Percentiles rank a stretch among this genome's conserved stretches.
These are phyloP conservation scores for Dalbergia oliveri DNA, from an alignment of 306 rosid species.

Conservation along the genomic window DNA sequence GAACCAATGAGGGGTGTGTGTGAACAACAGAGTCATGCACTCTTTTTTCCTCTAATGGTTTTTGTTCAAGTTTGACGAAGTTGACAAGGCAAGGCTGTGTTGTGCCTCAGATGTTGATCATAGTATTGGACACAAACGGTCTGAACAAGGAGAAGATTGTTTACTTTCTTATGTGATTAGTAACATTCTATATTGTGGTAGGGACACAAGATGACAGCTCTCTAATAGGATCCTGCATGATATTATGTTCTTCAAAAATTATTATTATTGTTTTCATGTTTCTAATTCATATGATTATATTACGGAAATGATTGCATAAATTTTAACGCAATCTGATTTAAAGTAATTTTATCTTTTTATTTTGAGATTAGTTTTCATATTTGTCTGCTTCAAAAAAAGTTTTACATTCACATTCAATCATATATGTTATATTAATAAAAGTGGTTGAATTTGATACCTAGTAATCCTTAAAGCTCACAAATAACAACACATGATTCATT, in stretches of 20 bases:
- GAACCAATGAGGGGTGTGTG: constrained; percentile 19
- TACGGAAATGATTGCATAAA: too few relatives aligned
- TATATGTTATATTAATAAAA: too few relatives aligned
- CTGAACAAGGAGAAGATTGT: constrained; percentile 42
- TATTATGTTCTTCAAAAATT: background rate
- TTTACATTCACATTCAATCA: too few relatives aligned
- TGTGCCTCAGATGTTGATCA: constrained; percentile 1
- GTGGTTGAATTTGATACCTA: too few relatives aligned
- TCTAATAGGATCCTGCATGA: constrained; percentile 20
- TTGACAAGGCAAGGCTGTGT: constrained; percentile 51
- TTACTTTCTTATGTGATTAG: constrained; percentile 36
- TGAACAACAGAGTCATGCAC: constrained; percentile 28
- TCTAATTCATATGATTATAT: background rate
- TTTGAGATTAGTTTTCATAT: too few relatives aligned
- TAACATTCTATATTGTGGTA: constrained; percentile 1
- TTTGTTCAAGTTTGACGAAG: constrained; percentile 49
- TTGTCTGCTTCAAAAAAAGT: too few relatives aligned
- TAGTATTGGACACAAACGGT: constrained; percentile 44
- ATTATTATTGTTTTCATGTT: background rate
- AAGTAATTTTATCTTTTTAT: too few relatives aligned
- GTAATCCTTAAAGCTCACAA: too few relatives aligned
- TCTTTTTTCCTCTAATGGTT: constrained; percentile 13
- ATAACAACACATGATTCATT: too few relatives aligned
- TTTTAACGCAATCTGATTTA: too few relatives aligned
- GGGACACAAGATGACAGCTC: constrained; percentile 52